Conservation (phyloP, 2,329 filamentous ascomycete species). For the Aspergillus novoparasiticus region DNA sequence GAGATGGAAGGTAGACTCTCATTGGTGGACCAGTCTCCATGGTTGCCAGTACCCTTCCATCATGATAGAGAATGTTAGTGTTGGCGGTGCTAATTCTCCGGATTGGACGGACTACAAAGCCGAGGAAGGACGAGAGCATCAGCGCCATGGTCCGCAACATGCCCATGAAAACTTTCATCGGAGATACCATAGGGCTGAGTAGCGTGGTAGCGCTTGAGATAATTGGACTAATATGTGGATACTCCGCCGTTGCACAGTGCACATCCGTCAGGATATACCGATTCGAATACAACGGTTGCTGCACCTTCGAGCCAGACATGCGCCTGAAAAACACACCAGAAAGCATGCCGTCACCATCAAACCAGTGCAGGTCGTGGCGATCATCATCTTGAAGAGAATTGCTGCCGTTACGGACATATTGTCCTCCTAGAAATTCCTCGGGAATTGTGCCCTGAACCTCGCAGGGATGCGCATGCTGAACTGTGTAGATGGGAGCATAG, state of each 20-base stretch:
- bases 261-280: constrained; percentile 70
- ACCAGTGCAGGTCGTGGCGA: constrained; percentile 68
- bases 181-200: background rate
- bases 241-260: constrained; percentile 58
- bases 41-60: background rate
- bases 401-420: constrained; percentile 73
- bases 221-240: constrained; percentile 57
- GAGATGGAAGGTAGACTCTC: background rate
- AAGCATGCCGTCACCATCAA: constrained; percentile 76
- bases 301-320: constrained; percentile 41
- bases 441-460: constrained; percentile 62
- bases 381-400: constrained; percentile 69
- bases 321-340: constrained; percentile 63
- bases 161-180: background rate
- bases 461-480: constrained; percentile 57
- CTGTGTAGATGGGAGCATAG: constrained; percentile 66
- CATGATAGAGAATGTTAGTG: background rate
- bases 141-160: constrained; percentile 33
- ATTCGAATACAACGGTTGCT: constrained; percentile 68
- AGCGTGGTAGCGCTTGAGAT: constrained; percentile 63
- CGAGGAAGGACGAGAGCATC: constrained; percentile 59
- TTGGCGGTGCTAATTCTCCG: constrained; percentile 60
- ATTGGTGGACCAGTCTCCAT: background rate
- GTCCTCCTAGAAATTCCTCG: constrained; percentile 65
- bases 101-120: constrained; percentile 57